Evolutionary conservation across 345 rosid species (phyloP).

Genomic region (Salix purpurea): DNA sequence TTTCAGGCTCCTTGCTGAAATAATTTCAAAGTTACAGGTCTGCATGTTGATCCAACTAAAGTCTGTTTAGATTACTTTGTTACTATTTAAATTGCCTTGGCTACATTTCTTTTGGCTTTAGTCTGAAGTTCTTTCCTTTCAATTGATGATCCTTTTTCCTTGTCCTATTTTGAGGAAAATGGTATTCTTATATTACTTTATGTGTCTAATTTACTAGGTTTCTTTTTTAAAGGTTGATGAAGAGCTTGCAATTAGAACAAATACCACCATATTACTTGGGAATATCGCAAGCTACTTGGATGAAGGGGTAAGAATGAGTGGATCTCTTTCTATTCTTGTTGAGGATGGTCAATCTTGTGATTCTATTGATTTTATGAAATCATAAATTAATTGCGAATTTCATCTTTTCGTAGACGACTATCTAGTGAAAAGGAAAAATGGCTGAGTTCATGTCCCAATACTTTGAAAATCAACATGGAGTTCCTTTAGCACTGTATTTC

Average conservation of each 20-base stretch:
- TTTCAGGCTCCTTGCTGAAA: conserved; percentile 28
- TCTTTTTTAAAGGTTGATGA: conserved; percentile 70
- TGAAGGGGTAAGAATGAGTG: conserved; percentile 67
- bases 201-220: neutral
- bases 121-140: neutral
- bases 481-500: conserved; percentile 97
- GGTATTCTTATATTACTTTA: conserved; percentile 7
- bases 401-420: conserved; percentile 84
- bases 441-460: conserved; percentile 97
- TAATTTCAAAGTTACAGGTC: no score
- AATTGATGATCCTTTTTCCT: conserved; percentile 1
- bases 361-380: no score
- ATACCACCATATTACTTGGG: conserved; percentile 95
- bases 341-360: no score
- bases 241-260: conserved; percentile 95
- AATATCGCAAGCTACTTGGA: conserved; percentile 82
- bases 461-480: conserved; percentile 97
- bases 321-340: neutral
- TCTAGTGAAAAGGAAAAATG: conserved; percentile 92
- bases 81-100: neutral
- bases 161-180: neutral
- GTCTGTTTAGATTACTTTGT: no score
- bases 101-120: neutral
- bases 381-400: conserved; percentile 14
- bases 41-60: no score